These are phyloP conservation scores for Neofusicoccum kwambonambiense DNA, from an alignment of 2,329 filamentous ascomycete genomes.

Conservation along the genomic window DNA sequence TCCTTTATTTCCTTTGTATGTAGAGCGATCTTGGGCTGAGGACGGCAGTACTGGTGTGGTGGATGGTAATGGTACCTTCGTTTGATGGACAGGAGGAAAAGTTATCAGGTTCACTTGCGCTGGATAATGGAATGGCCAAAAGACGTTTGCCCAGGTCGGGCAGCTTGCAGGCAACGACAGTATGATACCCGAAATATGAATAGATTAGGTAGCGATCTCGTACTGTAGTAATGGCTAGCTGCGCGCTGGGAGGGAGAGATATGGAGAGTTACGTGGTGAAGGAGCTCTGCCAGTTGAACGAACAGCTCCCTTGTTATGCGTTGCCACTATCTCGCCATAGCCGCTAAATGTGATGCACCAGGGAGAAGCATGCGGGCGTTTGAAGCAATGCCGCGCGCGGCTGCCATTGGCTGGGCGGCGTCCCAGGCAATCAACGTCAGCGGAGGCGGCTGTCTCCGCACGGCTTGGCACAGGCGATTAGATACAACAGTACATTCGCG, in stretches of 20 bases:
- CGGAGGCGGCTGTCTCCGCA: background rate
- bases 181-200: slow-evolving; percentile 18
- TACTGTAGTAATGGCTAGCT: background rate
- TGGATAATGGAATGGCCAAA: background rate
- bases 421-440: slow-evolving; percentile 6
- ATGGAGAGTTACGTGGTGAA: background rate
- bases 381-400: background rate
- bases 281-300: background rate
- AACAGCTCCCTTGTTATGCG: background rate
- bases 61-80: slow-evolving; percentile 9
- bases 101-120: background rate
- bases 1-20: background rate
- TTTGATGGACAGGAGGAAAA: background rate
- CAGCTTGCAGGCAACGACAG: slow-evolving; percentile 13
- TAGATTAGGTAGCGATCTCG: slow-evolving; percentile 15
- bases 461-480: background rate
- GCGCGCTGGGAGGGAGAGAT: background rate
- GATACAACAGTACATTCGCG: slow-evolving; percentile 13
- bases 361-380: background rate
- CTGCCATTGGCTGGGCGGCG: background rate
- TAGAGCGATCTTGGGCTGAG: background rate
- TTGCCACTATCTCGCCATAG: background rate
- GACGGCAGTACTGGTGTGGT: background rate
- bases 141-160: background rate
- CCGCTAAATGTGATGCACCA: background rate